Percentiles rank a stretch among this genome's conserved stretches.
These are phyloP conservation scores for Plectosphaerella plurivora DNA, from an alignment of 2,329 filamentous ascomycete species.

Conservation along the genomic window DNA sequence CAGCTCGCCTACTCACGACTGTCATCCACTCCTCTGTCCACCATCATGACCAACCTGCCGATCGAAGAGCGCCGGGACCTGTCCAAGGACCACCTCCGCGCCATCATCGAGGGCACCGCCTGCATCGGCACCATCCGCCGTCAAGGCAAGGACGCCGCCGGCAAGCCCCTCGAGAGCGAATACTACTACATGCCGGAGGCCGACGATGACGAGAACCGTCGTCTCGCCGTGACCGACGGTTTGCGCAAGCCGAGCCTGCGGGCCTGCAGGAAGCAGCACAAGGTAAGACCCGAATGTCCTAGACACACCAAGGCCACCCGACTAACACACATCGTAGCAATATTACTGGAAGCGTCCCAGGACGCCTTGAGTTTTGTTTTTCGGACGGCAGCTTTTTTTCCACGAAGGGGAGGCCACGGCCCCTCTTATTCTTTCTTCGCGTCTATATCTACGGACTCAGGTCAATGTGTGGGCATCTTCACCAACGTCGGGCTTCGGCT, in stretches of 20 bases:
- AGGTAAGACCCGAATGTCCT: slow-evolving; percentile 54
- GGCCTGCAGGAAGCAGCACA: slow-evolving; percentile 91
- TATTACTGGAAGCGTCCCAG: slow-evolving; percentile 65
- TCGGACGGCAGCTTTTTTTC: too few relatives aligned
- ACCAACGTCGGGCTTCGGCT: too few relatives aligned
- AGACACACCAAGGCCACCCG: neutral
- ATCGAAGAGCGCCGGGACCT: slow-evolving; percentile 55
- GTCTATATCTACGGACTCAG: slow-evolving; percentile 6
- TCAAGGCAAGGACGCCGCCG: slow-evolving; percentile 92
- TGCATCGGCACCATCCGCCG: slow-evolving; percentile 87
- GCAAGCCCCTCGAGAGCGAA: slow-evolving; percentile 89
- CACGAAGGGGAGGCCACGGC: neutral
- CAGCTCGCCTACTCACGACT: slow-evolving; percentile 93
- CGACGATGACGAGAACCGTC: slow-evolving; percentile 73
- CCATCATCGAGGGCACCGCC: slow-evolving; percentile 65
- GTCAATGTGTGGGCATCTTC: too few relatives aligned
- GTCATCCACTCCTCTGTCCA: slow-evolving; percentile 85
- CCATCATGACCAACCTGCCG: slow-evolving; percentile 83
- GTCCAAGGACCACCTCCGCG: slow-evolving; percentile 60
- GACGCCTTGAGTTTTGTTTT: slow-evolving; percentile 40
- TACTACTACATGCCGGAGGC: slow-evolving; percentile 93
- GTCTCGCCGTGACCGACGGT: slow-evolving; percentile 78
- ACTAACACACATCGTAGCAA: slow-evolving; percentile 41
- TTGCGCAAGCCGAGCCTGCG: slow-evolving; percentile 85
- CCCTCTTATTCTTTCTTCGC: neutral